A percentile compares a stretch with the other conserved stretches of the same genome.
Evolutionary conservation across 2,329 filamentous ascomycete species (phyloP).

Genomic region (Stagonosporopsis rhizophila): DNA sequence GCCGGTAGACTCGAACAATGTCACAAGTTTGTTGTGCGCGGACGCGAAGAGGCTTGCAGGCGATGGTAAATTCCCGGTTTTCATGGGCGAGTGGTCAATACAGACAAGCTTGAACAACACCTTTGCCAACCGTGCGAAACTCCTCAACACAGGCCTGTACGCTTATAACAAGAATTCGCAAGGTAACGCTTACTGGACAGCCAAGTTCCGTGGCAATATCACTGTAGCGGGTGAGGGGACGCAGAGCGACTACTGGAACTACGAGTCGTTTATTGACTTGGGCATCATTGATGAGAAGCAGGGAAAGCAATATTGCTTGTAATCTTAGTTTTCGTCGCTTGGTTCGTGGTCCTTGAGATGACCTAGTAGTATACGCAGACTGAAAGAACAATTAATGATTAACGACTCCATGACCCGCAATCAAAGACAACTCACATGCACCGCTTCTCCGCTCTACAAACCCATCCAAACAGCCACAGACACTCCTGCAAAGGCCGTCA

Average conservation of each 20-base stretch:
- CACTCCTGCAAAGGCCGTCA: neutral
- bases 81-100: conserved; percentile 48
- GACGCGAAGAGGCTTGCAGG: conserved; percentile 23
- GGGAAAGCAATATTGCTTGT: conserved; percentile 11
- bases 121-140: conserved; percentile 33
- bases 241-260: conserved; percentile 27
- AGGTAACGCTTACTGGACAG: conserved; percentile 43
- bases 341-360: too few species aligned
- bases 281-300: conserved; percentile 13
- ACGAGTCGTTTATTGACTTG: conserved; percentile 16
- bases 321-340: neutral
- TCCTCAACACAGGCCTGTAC: conserved; percentile 44
- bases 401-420: neutral
- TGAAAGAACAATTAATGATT: too few species aligned
- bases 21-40: conserved; percentile 21
- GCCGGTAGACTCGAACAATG: conserved; percentile 21
- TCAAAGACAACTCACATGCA: neutral
- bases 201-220: conserved; percentile 24
- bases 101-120: conserved; percentile 45
- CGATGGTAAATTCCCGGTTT: conserved; percentile 30
- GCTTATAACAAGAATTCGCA: conserved; percentile 43
- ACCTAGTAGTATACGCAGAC: too few species aligned
- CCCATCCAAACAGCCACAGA: neutral
- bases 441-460: neutral
- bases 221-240: conserved; percentile 21